A percentile compares a stretch with the other conserved stretches of the same genome.
Evolutionary conservation across 768 basidiomycete genomes (phyloP).

Genomic region (Tubosaeta brunneosetosa): DNA sequence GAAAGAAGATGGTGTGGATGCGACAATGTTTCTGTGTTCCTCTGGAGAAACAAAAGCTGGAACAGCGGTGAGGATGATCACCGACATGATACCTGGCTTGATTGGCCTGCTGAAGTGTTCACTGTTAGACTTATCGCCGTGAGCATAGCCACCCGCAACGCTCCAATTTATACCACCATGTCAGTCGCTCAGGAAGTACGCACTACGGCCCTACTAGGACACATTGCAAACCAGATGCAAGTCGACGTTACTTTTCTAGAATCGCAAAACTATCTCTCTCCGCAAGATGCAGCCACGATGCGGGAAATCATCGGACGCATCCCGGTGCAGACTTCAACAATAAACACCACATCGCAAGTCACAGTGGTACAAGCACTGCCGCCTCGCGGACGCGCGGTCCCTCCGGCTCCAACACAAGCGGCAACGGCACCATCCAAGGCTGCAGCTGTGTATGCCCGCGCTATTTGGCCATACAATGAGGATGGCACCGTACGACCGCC

Average conservation of each 20-base stretch:
- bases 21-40: slow-evolving; percentile 61
- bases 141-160: background rate
- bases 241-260: slow-evolving; percentile 55
- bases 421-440: slow-evolving; percentile 4
- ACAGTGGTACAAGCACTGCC: background rate
- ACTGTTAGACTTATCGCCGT: too few species aligned
- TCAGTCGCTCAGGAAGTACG: slow-evolving; percentile 23
- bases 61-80: slow-evolving; percentile 34
- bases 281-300: slow-evolving; percentile 40
- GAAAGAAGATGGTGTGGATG: slow-evolving; percentile 84
- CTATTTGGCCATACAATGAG: slow-evolving; percentile 66
- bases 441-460: slow-evolving; percentile 39
- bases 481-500: slow-evolving; percentile 40
- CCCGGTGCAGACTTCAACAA: slow-evolving; percentile 22
- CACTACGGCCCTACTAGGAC: slow-evolving; percentile 48
- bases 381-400: slow-evolving; percentile 13
- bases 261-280: slow-evolving; percentile 49
- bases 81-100: slow-evolving; percentile 3
- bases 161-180: slow-evolving; percentile 12
- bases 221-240: slow-evolving; percentile 54
- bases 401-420: slow-evolving; percentile 10
- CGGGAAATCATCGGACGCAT: slow-evolving; percentile 47
- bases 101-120: too few species aligned
- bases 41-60: slow-evolving; percentile 53
- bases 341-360: slow-evolving; percentile 10